A percentile compares a stretch with the other conserved stretches of the same genome.
phyloP scores from a whole-genome alignment of 495 filamentous ascomycete genomes.

The Xylaria grammica region DNA sequence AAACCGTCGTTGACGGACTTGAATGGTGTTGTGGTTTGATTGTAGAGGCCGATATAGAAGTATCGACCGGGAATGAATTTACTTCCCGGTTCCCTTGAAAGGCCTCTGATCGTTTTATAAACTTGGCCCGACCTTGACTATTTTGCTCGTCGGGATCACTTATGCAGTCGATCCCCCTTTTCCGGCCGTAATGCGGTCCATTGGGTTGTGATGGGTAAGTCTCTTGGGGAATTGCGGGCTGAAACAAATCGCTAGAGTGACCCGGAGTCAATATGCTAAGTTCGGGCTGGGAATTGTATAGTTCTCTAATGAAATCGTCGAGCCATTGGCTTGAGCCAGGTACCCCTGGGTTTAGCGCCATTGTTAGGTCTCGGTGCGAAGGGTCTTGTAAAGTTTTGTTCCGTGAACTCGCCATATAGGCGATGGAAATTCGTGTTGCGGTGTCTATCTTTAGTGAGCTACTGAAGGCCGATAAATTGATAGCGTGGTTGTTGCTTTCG shows the following conservation, averaged over 20 bases:
- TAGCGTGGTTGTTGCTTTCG: background rate
- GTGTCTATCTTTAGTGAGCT: background rate
- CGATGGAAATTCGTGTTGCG: background rate
- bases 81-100: background rate
- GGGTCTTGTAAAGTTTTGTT: background rate
- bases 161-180: background rate
- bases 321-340: constrained; percentile 3
- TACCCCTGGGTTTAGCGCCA: background rate
- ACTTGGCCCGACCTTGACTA: background rate
- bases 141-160: background rate
- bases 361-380: background rate
- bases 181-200: background rate
- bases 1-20: background rate
- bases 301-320: background rate
- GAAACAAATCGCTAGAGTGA: background rate
- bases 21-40: background rate
- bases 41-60: background rate
- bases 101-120: background rate
- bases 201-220: no score
- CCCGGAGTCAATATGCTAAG: background rate
- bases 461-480: background rate
- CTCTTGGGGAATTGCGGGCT: background rate
- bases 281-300: background rate
- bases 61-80: background rate
- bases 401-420: background rate